phyloP scores from a whole-genome alignment of 805 yeast species.

The Cyberlindnera bimundalis region DNA sequence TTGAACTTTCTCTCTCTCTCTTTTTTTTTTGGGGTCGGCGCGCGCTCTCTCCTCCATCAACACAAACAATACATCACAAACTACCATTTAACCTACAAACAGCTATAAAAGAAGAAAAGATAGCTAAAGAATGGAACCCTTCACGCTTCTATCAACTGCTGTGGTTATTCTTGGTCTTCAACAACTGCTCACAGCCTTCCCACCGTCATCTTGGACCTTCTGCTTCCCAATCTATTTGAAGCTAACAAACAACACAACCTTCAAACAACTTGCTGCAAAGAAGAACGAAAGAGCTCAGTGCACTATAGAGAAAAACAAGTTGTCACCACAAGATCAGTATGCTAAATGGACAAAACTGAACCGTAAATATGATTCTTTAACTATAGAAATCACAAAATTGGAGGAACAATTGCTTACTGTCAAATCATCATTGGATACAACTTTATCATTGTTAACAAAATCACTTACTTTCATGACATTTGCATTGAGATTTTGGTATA shows the following conservation, averaged over 20 bases:
- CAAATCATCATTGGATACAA: constrained; percentile 4
- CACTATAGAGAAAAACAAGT: constrained; percentile 50
- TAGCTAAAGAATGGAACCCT: constrained; percentile 13
- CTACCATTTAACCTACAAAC: no score
- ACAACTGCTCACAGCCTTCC: constrained; percentile 8
- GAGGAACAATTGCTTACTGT: constrained; percentile 5
- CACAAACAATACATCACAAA: neutral
- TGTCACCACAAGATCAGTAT: constrained; percentile 90
- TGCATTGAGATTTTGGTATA: constrained; percentile 17
- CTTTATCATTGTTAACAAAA: constrained; percentile 1
- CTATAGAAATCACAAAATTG: constrained; percentile 8
- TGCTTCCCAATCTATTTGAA: constrained; percentile 10
- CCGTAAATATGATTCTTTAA: constrained; percentile 35
- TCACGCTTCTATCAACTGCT: constrained; percentile 8
- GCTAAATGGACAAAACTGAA: constrained; percentile 95
- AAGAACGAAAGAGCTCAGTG: constrained; percentile 44
- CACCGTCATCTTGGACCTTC: constrained; percentile 11
- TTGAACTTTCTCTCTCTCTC: neutral
- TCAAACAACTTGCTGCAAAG: constrained; percentile 25
- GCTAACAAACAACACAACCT: constrained; percentile 8
- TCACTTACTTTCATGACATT: constrained; percentile 3
- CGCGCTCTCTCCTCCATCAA: neutral
- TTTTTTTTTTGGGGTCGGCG: neutral
- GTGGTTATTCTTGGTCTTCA: constrained; percentile 9
- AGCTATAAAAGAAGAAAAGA: no score